Evolutionary conservation across 495 filamentous ascomycete genomes (phyloP).

Genomic region (Daldinia caldariorum): DNA sequence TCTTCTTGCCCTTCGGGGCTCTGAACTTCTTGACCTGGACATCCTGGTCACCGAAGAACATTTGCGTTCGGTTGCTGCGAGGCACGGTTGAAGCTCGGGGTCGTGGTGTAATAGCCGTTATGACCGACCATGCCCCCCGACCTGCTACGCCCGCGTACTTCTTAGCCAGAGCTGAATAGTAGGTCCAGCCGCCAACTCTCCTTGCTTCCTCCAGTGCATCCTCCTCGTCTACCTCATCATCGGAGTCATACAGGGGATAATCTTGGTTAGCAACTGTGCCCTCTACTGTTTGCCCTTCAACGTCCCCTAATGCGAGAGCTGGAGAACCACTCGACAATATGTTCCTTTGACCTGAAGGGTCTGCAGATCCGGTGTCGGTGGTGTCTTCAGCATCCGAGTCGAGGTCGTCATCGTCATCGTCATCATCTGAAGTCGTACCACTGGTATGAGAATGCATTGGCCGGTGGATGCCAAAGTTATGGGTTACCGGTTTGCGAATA

Average conservation of each 20-base stretch:
- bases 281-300: conserved; percentile 58
- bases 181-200: conserved; percentile 74
- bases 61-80: conserved; percentile 58
- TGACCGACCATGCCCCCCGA: conserved; percentile 53
- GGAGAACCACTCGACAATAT: conserved; percentile 49
- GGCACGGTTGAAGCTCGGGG: conserved; percentile 71
- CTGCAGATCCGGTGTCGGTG: conserved; percentile 19
- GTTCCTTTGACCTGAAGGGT: conserved; percentile 36
- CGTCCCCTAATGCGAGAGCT: conserved; percentile 51
- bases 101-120: conserved; percentile 65
- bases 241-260: conserved; percentile 92
- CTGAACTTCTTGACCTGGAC: conserved; percentile 75
- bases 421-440: conserved; percentile 80
- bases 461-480: conserved; percentile 87
- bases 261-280: conserved; percentile 67
- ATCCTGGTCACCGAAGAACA: conserved; percentile 57
- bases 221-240: conserved; percentile 77
- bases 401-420: conserved; percentile 68
- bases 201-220: conserved; percentile 77
- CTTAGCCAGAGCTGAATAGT: conserved; percentile 64
- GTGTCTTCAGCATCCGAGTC: conserved; percentile 66
- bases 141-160: conserved; percentile 46
- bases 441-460: conserved; percentile 75
- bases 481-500: conserved; percentile 90
- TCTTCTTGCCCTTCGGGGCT: conserved; percentile 89